Conservation (phyloP, 2,329 filamentous ascomycete species). For the Metarhizium robertsii region DNA sequence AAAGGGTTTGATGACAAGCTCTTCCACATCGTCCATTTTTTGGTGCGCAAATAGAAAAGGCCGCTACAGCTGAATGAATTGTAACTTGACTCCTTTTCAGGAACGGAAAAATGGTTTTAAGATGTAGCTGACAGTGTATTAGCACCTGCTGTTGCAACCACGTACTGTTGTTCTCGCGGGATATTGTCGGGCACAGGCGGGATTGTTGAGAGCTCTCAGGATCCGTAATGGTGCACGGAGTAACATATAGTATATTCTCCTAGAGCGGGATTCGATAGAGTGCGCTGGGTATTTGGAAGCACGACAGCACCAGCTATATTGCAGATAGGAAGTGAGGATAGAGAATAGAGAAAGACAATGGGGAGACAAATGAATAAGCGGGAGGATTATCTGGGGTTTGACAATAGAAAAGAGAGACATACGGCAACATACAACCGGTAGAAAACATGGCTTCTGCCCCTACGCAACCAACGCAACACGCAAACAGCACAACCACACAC, state of each 20-base stretch:
- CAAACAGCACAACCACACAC: neutral
- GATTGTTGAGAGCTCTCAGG: neutral
- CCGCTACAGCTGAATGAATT: neutral
- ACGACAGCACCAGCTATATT: neutral
- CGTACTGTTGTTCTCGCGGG: neutral
- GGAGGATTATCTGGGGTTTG: neutral
- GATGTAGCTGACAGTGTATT: neutral
- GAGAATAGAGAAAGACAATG: neutral
- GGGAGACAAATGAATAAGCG: neutral
- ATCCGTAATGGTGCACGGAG: neutral
- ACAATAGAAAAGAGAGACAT: neutral
- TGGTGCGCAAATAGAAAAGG: neutral
- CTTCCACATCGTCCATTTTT: conserved; percentile 29
- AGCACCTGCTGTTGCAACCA: neutral
- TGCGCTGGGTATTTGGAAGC: neutral
- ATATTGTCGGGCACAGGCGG: neutral
- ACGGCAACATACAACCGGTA: neutral
- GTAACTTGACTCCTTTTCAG: neutral
- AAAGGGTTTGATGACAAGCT: conserved; percentile 41
- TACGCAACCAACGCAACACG: neutral
- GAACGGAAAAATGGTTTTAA: neutral
- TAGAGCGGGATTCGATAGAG: neutral
- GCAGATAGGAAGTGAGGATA: neutral
- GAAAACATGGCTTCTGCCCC: neutral
- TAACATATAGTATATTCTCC: neutral